phyloP scores from a whole-genome alignment of 2,329 filamentous ascomycete species.

The Fusarium dlaminii region DNA sequence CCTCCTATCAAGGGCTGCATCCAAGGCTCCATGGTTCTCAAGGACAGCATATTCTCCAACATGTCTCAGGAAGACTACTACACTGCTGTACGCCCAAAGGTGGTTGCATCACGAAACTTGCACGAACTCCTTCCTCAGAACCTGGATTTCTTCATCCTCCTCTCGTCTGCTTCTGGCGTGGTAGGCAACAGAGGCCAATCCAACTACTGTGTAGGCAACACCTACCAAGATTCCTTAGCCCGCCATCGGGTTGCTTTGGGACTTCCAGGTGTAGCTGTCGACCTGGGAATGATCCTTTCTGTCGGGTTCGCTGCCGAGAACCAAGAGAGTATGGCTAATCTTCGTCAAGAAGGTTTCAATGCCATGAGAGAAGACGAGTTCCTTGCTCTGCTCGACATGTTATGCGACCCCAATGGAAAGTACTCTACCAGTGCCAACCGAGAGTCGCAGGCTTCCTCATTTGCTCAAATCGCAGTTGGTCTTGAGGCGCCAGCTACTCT shows the following conservation, averaged over 20 bases:
- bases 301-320: constrained; percentile 62
- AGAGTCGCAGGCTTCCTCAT: background rate
- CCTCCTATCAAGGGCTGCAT: constrained; percentile 55
- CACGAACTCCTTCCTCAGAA: constrained; percentile 47
- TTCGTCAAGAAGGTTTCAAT: background rate
- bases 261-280: constrained; percentile 53
- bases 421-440: background rate
- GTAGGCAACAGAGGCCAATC: constrained; percentile 63
- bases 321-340: constrained; percentile 27
- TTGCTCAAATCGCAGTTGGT: constrained; percentile 1
- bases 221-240: constrained; percentile 8
- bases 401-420: background rate
- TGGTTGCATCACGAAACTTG: constrained; percentile 63
- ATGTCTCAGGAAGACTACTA: constrained; percentile 61
- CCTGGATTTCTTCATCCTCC: constrained; percentile 63
- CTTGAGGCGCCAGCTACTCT: background rate
- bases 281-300: constrained; percentile 62
- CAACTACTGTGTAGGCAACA: constrained; percentile 62
- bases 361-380: constrained; percentile 1
- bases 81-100: constrained; percentile 60
- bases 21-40: constrained; percentile 57
- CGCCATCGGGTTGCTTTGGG: background rate
- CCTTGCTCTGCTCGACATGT: background rate
- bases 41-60: constrained; percentile 61
- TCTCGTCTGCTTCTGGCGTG: constrained; percentile 62